A percentile compares a stretch with the other conserved stretches of the same genome.
These are phyloP conservation scores for Aspergillus ochraceus DNA, from an alignment of 2,329 filamentous ascomycete genomes.

Conservation along the genomic window DNA sequence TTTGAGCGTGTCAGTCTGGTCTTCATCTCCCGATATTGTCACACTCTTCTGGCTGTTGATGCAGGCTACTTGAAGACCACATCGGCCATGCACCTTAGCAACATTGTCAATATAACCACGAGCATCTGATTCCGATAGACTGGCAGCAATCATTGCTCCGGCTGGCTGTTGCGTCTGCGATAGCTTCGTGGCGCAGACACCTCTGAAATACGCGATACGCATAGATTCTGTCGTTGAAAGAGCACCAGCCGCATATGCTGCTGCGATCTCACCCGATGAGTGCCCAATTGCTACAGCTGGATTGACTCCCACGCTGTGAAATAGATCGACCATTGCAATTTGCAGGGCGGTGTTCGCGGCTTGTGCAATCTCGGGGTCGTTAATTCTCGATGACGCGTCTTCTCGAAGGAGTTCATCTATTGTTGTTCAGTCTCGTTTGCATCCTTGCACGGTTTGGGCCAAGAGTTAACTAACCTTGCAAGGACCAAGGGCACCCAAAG, in stretches of 20 bases:
- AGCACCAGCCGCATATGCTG: slow-evolving; percentile 40
- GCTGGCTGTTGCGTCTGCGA: slow-evolving; percentile 29
- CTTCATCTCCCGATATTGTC: slow-evolving; percentile 18
- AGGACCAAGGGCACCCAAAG: slow-evolving; percentile 20
- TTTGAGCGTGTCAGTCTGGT: slow-evolving; percentile 1
- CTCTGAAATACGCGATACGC: slow-evolving; percentile 29
- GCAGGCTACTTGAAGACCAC: slow-evolving; percentile 20
- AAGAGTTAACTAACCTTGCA: not conserved
- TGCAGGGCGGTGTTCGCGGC: slow-evolving; percentile 31
- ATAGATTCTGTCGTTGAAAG: slow-evolving; percentile 5
- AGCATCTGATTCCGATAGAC: not conserved
- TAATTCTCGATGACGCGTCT: slow-evolving; percentile 20
- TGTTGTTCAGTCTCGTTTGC: not conserved
- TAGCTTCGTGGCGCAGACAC: slow-evolving; percentile 6
- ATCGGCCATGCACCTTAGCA: slow-evolving; percentile 5
- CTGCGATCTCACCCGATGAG: slow-evolving; percentile 41
- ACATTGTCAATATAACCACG: slow-evolving; percentile 1
- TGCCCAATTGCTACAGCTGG: slow-evolving; percentile 30
- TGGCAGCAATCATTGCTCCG: slow-evolving; percentile 23
- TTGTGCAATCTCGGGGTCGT: slow-evolving; percentile 28
- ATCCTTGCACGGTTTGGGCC: no score
- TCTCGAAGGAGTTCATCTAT: slow-evolving; percentile 24
- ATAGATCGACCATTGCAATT: slow-evolving; percentile 31
- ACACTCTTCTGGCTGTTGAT: slow-evolving; percentile 17
- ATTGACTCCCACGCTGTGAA: slow-evolving; percentile 24